A percentile compares a stretch with the other conserved stretches of the same genome.
Conservation (phyloP, 2,329 filamentous ascomycete species). For the Fusarium sp. region DNA sequence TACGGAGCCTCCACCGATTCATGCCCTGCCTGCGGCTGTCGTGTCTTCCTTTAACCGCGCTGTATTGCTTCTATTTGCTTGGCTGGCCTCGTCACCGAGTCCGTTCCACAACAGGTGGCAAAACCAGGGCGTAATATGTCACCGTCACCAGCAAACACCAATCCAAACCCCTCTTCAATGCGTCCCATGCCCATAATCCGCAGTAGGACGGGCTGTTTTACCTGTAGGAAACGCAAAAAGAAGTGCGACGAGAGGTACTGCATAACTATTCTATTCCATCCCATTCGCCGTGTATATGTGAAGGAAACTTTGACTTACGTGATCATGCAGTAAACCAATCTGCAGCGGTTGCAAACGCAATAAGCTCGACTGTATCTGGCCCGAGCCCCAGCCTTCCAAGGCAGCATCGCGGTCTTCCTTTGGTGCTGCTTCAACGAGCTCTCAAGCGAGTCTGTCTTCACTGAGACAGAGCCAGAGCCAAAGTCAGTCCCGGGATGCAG, state of each 20-base stretch:
- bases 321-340: constrained; percentile 57
- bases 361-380: constrained; percentile 66
- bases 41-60: constrained; percentile 21
- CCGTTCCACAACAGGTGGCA: not conserved
- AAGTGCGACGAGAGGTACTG: constrained; percentile 62
- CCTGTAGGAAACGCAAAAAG: constrained; percentile 66
- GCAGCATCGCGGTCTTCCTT: constrained; percentile 29
- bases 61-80: not conserved
- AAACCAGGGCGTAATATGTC: constrained; percentile 14
- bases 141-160: constrained; percentile 12
- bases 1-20: constrained; percentile 39
- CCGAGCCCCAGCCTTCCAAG: constrained; percentile 35
- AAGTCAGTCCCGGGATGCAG: constrained; percentile 11
- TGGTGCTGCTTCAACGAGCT: constrained; percentile 24
- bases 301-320: constrained; percentile 23
- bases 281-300: not conserved
- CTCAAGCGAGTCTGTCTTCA: constrained; percentile 25
- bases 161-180: constrained; percentile 40
- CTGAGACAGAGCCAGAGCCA: constrained; percentile 17
- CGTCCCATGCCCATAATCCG: constrained; percentile 54
- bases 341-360: constrained; percentile 68
- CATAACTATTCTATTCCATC: not conserved
- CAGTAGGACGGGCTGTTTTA: constrained; percentile 60
- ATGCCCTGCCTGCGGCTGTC: constrained; percentile 16
- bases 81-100: constrained; percentile 9